Conservation (phyloP, 495 filamentous ascomycete species). For the Aspergillus kassunensis region DNA sequence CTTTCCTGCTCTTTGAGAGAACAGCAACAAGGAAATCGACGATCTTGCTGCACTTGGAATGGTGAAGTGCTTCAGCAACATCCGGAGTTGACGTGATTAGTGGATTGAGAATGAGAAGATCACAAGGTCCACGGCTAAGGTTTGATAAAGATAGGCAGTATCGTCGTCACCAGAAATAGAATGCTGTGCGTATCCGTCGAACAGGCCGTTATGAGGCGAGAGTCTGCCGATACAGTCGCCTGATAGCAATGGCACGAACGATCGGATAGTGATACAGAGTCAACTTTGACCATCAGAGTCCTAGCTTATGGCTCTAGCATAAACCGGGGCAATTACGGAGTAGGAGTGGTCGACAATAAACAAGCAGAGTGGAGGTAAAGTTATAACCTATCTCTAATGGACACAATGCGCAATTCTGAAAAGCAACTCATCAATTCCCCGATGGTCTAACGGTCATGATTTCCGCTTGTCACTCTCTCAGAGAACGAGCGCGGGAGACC, state of each 20-base stretch:
- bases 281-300: no score
- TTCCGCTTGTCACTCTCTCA: background rate
- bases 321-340: no score
- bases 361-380: no score
- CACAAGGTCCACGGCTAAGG: slow-evolving; percentile 4
- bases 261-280: no score
- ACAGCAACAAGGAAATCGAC: background rate
- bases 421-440: background rate
- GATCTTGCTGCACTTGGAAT: slow-evolving; percentile 1
- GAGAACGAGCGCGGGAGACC: slow-evolving; percentile 4
- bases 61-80: background rate
- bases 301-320: no score
- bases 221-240: background rate
- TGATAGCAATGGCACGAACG: no score
- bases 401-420: no score
- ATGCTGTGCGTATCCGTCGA: background rate
- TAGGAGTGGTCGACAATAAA: no score
- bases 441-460: slow-evolving; percentile 4
- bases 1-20: background rate
- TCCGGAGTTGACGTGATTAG: background rate
- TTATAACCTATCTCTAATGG: no score
- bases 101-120: background rate
- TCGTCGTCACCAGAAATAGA: background rate
- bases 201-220: background rate
- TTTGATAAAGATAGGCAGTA: background rate